Base-by-base conservation (phyloP, 169 alveolate species). In the Cyclospora cayetanensis region DNA sequence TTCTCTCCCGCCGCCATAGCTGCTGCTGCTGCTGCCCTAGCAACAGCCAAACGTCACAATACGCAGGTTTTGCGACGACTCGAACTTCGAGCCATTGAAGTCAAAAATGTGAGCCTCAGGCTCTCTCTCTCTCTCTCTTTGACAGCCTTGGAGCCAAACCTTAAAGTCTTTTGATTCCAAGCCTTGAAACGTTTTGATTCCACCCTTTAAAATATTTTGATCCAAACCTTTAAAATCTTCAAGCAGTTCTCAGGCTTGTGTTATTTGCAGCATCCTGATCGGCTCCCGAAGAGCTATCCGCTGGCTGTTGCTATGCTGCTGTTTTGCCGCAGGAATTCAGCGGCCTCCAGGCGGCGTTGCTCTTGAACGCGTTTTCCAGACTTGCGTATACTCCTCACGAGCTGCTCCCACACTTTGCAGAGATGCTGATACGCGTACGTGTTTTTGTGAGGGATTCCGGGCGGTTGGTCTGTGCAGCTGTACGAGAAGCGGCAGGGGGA, bases 1-100 rank as follows among this genome's bases (percentile, higher is more conserved):
- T 22, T 39, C 25, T 34, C 53, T 37, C 53, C 83, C 37, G 83
- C 83, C 37, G 83, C 83, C 37, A 53, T 53, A 35, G 83, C 83
- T 70, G 83, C 83, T 34, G 53, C 46, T 70, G 83, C 83, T 70
- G 46, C 83, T 27, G 83, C 83, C 1, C 83, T 55, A 4, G 70
- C 70, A 9, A 55, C 70, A 22, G 70, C 70, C 70, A 22, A 25
- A 12, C 83, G 25, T 35, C 15, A 25, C 15, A 70, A 70, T 20
- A 31, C 46, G 31, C 46, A 7, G 34, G 53, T 70, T 2, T 53
- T 70, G 25, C 46, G 31, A 20, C 41, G 83, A 27, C 5, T 70
- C 27, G 83, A 70, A 22, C 70, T 55, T 22, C 15, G 70, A 22
- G 70, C 70, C 70, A 55, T 55, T 22, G 70, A 55, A 22, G 27